A percentile compares a stretch with the other conserved stretches of the same genome.
Conservation (phyloP, 306 rosid species). For the Amphicarpaea edgeworthii region DNA sequence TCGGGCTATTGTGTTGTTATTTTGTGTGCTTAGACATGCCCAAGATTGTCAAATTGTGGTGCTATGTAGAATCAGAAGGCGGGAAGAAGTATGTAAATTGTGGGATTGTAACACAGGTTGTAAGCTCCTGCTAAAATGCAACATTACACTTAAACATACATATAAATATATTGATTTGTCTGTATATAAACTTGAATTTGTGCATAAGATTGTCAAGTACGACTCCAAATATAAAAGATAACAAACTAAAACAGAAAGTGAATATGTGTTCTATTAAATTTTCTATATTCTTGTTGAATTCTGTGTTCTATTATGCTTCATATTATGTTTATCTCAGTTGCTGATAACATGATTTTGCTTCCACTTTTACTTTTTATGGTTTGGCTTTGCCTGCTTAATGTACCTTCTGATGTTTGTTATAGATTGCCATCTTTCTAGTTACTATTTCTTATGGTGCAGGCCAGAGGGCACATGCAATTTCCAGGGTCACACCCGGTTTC, state of each 20-base stretch:
- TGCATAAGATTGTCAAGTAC: not conserved
- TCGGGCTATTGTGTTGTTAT: constrained; percentile 4
- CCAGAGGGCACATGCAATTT: constrained; percentile 79
- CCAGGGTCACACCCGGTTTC: constrained; percentile 99
- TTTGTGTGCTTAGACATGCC: constrained; percentile 9
- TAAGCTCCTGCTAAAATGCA: not conserved
- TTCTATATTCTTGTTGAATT: constrained; percentile 18
- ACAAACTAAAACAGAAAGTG: not conserved
- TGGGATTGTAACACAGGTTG: not conserved
- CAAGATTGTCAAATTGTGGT: not conserved
- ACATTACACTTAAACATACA: not conserved
- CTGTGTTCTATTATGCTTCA: constrained; percentile 34
- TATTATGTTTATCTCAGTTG: constrained; percentile 13
- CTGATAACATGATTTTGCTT: constrained; percentile 26
- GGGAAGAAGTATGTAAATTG: not conserved
- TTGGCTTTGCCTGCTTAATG: constrained; percentile 37
- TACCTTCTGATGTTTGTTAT: constrained; percentile 34
- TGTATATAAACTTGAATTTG: not conserved
- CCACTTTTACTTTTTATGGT: not conserved
- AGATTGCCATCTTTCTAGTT: constrained; percentile 8
- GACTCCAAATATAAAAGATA: not conserved
- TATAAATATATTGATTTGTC: too few relatives aligned
- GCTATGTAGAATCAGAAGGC: not conserved
- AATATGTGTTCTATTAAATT: constrained; percentile 15
- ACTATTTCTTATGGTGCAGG: constrained; percentile 61